phyloP scores from a whole-genome alignment of 148 eudicot species.

The Amaranthus hypochondriacus region DNA sequence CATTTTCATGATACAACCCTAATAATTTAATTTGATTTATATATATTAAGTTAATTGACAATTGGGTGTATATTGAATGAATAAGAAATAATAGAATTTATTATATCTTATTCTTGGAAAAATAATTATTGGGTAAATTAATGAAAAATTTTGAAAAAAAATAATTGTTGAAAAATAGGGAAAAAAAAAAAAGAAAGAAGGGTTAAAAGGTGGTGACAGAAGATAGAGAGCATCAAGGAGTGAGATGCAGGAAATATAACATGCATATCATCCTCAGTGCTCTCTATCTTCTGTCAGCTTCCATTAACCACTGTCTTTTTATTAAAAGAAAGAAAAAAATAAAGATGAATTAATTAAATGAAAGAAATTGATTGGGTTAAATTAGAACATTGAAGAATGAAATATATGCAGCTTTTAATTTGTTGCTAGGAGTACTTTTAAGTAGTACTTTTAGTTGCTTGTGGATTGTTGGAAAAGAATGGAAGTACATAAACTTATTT shows the following conservation, averaged over 20 bases:
- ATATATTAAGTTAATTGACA: too few species aligned
- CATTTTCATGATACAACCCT: too few species aligned
- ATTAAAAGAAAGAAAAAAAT: not conserved
- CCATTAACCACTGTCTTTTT: slow-evolving; percentile 25
- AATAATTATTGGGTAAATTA: not conserved
- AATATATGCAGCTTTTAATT: too few species aligned
- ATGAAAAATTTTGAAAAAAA: not conserved
- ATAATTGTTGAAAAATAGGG: not conserved
- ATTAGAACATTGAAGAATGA: too few species aligned
- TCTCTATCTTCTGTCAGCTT: slow-evolving; percentile 37
- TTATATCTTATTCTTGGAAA: not conserved
- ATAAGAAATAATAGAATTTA: too few species aligned
- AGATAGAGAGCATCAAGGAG: slow-evolving; percentile 30
- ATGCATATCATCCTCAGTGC: slow-evolving; percentile 31
- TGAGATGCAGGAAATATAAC: slow-evolving; percentile 15
- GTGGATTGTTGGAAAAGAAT: not conserved
- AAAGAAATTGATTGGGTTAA: not conserved
- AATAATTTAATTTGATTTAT: too few species aligned
- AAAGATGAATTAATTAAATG: not conserved
- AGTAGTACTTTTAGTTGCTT: too few species aligned
- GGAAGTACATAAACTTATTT: slow-evolving; percentile 22
- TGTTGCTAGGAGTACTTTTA: too few species aligned
- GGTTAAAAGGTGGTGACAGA: slow-evolving; percentile 33
- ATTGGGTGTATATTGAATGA: too few species aligned
- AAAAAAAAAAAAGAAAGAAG: slow-evolving; percentile 16